phyloP scores from a whole-genome alignment of 306 rosid genomes.

The barrel medic (Medicago truncatula) region MtrunA17r5.0-ANR NC_053045.1:27022001-27022500 shows the following conservation, averaged over 20 bases:
- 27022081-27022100: constrained; percentile 90
- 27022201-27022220: constrained; percentile 80
- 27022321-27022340: constrained; percentile 58
- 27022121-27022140: constrained; percentile 58
- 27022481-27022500: constrained; percentile 77
- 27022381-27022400: constrained; percentile 68
- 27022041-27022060: constrained; percentile 77
- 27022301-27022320: constrained; percentile 55
- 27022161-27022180: constrained; percentile 80
- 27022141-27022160: constrained; percentile 77
- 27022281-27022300: constrained; percentile 67
- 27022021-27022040: constrained; percentile 85
- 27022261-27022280: constrained; percentile 79
- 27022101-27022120: constrained; percentile 65
- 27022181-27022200: constrained; percentile 80
- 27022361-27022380: constrained; percentile 66
- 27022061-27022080: constrained; percentile 81
- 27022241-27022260: constrained; percentile 74
- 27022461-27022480: constrained; percentile 78
- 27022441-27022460: constrained; percentile 74
- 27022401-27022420: constrained; percentile 60
- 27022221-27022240: constrained; percentile 52
- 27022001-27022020: constrained; percentile 82
- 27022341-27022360: constrained; percentile 61
- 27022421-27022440: constrained; percentile 60